Evolutionary conservation across 768 basidiomycete species (phyloP).

Genomic region (Lentinula sp.): DNA sequence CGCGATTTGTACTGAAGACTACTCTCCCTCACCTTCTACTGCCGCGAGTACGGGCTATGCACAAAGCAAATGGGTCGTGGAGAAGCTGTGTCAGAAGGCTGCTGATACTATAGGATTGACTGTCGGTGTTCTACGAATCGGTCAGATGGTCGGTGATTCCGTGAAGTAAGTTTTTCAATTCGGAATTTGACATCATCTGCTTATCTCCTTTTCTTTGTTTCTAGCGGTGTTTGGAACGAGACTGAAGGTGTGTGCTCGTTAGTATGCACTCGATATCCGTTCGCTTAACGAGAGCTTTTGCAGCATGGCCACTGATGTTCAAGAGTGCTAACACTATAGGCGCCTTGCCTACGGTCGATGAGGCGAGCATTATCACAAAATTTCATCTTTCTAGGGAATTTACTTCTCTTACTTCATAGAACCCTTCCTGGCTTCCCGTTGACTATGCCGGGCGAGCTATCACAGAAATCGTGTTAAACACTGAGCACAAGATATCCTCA

Average conservation of each 20-base stretch:
- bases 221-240: conserved; percentile 46
- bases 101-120: conserved; percentile 18
- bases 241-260: conserved; percentile 26
- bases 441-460: conserved; percentile 44
- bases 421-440: conserved; percentile 47
- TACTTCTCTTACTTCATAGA: conserved; percentile 12
- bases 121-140: conserved; percentile 39
- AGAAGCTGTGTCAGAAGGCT: conserved; percentile 44
- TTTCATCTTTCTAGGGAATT: not conserved
- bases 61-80: conserved; percentile 46
- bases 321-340: conserved; percentile 35
- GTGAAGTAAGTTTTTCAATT: conserved; percentile 15
- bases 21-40: conserved; percentile 24
- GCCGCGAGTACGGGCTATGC: conserved; percentile 31
- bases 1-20: conserved; percentile 23
- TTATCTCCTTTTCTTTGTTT: too few species aligned
- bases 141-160: conserved; percentile 51
- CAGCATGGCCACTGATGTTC: conserved; percentile 35
- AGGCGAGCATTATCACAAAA: conserved; percentile 14
- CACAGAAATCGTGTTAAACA: conserved; percentile 30
- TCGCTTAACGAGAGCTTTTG: conserved; percentile 5
- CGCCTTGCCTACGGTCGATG: conserved; percentile 22
- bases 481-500: conserved; percentile 7
- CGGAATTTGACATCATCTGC: not conserved
- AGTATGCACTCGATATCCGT: not conserved